phyloP scores from a whole-genome alignment of 371 early-diverging fungal genomes.

The Haplosporangium sp. region DNA sequence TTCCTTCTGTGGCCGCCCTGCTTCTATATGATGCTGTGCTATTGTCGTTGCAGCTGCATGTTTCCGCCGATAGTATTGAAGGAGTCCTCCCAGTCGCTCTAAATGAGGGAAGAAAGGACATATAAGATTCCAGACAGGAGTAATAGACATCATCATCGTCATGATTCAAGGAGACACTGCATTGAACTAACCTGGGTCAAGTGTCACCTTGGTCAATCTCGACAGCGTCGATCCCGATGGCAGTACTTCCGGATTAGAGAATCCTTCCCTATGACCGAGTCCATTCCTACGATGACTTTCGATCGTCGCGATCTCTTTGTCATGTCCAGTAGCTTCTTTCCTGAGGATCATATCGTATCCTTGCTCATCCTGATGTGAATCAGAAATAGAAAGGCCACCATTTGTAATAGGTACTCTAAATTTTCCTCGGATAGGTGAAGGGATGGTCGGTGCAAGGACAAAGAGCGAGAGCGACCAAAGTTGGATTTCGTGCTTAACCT shows the following conservation, averaged over 20 bases:
- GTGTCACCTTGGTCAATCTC: slow-evolving; percentile 6
- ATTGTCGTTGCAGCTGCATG: background rate
- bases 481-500: slow-evolving; percentile 16
- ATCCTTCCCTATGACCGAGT: background rate
- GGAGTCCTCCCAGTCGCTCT: slow-evolving; percentile 25
- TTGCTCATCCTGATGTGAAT: background rate
- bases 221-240: slow-evolving; percentile 8
- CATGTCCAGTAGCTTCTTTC: background rate
- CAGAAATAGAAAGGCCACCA: too few species aligned
- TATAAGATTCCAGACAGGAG: background rate
- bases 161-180: background rate
- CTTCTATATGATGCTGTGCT: background rate
- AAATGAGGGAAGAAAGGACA: background rate
- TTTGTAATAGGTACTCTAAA: too few species aligned
- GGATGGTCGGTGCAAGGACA: slow-evolving; percentile 16
- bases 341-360: slow-evolving; percentile 1
- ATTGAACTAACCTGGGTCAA: slow-evolving; percentile 12
- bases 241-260: background rate
- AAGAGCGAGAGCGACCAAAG: slow-evolving; percentile 23
- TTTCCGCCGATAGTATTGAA: slow-evolving; percentile 24
- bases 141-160: background rate
- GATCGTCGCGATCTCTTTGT: background rate
- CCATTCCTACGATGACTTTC: background rate
- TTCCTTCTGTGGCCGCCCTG: background rate
- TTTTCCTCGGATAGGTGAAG: background rate